Percentiles rank a stretch among this genome's conserved stretches.
These are phyloP conservation scores for Porcisia deanei DNA, from an alignment of 208 protist species.

Conservation along the genomic window DNA sequence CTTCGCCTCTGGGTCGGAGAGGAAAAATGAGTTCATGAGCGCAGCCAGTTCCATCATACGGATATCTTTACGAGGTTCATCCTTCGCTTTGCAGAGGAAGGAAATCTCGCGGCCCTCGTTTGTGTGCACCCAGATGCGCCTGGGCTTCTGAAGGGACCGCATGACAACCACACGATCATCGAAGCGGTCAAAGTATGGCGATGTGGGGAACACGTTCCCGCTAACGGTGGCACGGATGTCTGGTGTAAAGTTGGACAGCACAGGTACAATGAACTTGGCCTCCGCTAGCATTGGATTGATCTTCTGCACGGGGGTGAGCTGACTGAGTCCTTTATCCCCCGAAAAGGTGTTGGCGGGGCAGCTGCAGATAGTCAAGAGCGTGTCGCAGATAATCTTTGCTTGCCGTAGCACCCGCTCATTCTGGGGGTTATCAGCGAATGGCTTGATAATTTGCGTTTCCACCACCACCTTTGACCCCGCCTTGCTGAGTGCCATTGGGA, in stretches of 20 bases:
- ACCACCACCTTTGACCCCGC: slow-evolving; percentile 43
- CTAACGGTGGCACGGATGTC: slow-evolving; percentile 31
- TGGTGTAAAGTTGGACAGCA: slow-evolving; percentile 73
- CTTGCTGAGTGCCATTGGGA: slow-evolving; percentile 77
- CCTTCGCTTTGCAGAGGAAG: slow-evolving; percentile 94
- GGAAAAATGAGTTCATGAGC: slow-evolving; percentile 94
- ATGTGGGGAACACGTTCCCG: slow-evolving; percentile 48
- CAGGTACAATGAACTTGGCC: slow-evolving; percentile 68
- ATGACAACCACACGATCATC: slow-evolving; percentile 81
- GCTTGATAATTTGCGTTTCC: slow-evolving; percentile 47
- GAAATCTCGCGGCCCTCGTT: slow-evolving; percentile 66
- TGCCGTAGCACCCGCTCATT: slow-evolving; percentile 46
- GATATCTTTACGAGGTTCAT: slow-evolving; percentile 95
- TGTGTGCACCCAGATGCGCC: slow-evolving; percentile 86
- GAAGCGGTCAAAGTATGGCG: slow-evolving; percentile 75
- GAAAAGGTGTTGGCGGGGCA: slow-evolving; percentile 44
- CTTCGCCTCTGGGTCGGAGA: slow-evolving; percentile 75
- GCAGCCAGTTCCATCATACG: slow-evolving; percentile 96
- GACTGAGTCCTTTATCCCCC: slow-evolving; percentile 39
- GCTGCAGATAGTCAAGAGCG: slow-evolving; percentile 81
- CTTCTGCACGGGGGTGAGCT: slow-evolving; percentile 61
- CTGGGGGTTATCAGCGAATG: slow-evolving; percentile 39
- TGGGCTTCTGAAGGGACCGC: slow-evolving; percentile 92
- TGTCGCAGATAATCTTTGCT: slow-evolving; percentile 60
- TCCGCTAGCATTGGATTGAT: slow-evolving; percentile 47